Conservation (phyloP, 2,329 filamentous ascomycete species). For the Sclerotinia trifoliorum region DNA sequence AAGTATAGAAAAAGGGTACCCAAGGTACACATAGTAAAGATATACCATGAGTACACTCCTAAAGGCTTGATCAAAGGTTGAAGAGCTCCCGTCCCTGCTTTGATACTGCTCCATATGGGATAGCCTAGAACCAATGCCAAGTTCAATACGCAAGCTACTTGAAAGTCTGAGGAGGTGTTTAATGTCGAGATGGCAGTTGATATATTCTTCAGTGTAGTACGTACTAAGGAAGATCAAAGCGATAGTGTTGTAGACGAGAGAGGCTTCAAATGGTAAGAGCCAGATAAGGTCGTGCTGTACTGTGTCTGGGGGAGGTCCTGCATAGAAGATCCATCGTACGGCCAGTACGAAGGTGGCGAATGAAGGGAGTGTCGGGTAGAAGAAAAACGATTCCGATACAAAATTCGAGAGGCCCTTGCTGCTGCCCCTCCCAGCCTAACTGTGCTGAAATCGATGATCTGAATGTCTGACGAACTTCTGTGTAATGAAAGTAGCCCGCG, state of each 20-base stretch:
- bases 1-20: not conserved
- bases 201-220: not conserved
- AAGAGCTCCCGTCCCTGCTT: not conserved
- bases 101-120: not conserved
- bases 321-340: not conserved
- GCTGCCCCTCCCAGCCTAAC: no score
- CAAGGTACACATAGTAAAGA: not conserved
- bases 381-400: not conserved
- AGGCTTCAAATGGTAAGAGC: not conserved
- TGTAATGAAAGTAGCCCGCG: not conserved
- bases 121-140: not conserved
- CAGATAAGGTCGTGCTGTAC: not conserved
- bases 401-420: not conserved
- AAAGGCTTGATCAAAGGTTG: not conserved
- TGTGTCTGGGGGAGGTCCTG: not conserved
- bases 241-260: not conserved
- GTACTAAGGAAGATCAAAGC: not conserved
- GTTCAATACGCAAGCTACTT: not conserved
- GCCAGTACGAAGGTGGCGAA: not conserved
- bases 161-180: not conserved
- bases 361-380: not conserved
- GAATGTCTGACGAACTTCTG: not conserved
- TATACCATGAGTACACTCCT: not conserved
- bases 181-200: not conserved
- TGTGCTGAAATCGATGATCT: not conserved